Conservation (phyloP, 306 rosid genomes). For the Leucaena leucocephala region DNA sequence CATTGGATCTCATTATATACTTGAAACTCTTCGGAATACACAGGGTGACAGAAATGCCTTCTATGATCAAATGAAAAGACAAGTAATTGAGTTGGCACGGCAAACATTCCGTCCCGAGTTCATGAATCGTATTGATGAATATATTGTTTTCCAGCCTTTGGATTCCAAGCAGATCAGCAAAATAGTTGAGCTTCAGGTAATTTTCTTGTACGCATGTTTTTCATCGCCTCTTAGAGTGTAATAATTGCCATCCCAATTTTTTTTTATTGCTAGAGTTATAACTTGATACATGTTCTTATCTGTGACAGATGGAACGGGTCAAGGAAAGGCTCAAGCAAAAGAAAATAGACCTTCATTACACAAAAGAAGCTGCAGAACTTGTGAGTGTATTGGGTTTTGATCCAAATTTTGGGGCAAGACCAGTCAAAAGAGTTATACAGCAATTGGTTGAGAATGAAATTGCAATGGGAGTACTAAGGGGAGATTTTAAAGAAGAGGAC, state of each 20-base stretch:
- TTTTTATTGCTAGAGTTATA: conserved; percentile 14
- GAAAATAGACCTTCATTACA: conserved; percentile 80
- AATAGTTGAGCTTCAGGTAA: conserved; percentile 93
- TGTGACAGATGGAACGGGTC: conserved; percentile 72
- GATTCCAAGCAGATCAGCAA: conserved; percentile 69
- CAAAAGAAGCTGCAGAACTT: conserved; percentile 72
- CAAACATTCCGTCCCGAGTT: conserved; percentile 96
- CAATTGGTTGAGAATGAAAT: conserved; percentile 94
- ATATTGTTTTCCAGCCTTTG: conserved; percentile 94
- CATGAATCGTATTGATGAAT: conserved; percentile 93
- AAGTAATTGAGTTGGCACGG: conserved; percentile 88
- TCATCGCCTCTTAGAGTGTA: neutral
- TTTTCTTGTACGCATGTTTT: conserved; percentile 7
- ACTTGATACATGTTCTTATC: conserved; percentile 21
- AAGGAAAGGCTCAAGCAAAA: conserved; percentile 79
- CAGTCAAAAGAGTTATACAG: conserved; percentile 92
- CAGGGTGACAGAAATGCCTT: conserved; percentile 71
- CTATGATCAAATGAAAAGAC: conserved; percentile 78
- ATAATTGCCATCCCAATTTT: neutral
- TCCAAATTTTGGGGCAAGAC: conserved; percentile 90
- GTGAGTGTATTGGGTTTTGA: conserved; percentile 83
- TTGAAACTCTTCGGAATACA: conserved; percentile 79
- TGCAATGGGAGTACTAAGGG: conserved; percentile 88
- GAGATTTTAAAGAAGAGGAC: conserved; percentile 77
- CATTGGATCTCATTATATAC: conserved; percentile 87